phyloP scores from a whole-genome alignment of 129 eudicot genomes.

The Lonicera japonica region DNA sequence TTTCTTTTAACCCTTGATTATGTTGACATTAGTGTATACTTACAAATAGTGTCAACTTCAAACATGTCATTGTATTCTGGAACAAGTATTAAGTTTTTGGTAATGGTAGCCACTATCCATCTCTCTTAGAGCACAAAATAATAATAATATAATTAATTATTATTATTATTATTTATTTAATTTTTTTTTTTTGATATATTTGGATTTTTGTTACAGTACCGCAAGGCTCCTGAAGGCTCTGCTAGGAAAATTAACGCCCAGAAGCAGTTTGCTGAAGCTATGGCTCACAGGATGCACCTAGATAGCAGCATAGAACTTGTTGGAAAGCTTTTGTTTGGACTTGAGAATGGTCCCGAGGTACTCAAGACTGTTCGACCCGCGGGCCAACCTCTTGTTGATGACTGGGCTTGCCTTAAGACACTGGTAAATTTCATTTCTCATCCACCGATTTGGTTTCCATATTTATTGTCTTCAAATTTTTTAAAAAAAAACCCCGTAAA shows the following conservation, averaged over 20 bases:
- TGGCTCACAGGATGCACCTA: constrained; percentile 80
- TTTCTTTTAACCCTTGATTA: no score
- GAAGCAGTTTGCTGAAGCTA: constrained; percentile 76
- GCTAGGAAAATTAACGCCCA: constrained; percentile 55
- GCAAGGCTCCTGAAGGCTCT: constrained; percentile 91
- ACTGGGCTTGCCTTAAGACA: constrained; percentile 85
- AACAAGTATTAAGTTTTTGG: no score
- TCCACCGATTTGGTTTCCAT: not conserved
- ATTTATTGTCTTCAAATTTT: no score
- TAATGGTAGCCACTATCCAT: no score
- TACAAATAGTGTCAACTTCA: no score
- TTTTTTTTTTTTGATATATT: not conserved
- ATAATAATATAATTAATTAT: no score
- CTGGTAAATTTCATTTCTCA: constrained; percentile 35
- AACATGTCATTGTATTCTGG: no score
- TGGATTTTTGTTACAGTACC: constrained; percentile 63
- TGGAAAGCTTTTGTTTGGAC: constrained; percentile 76
- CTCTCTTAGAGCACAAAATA: no score
- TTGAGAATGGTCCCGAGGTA: constrained; percentile 48
- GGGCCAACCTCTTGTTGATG: constrained; percentile 81
- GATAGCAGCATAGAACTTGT: constrained; percentile 62
- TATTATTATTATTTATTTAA: not conserved
- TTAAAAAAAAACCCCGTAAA: no score
- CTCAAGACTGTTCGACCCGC: constrained; percentile 54
- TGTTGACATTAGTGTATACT: not conserved